Conservation (phyloP, 495 filamentous ascomycete genomes). For the Talaromyces ruber region DNA sequence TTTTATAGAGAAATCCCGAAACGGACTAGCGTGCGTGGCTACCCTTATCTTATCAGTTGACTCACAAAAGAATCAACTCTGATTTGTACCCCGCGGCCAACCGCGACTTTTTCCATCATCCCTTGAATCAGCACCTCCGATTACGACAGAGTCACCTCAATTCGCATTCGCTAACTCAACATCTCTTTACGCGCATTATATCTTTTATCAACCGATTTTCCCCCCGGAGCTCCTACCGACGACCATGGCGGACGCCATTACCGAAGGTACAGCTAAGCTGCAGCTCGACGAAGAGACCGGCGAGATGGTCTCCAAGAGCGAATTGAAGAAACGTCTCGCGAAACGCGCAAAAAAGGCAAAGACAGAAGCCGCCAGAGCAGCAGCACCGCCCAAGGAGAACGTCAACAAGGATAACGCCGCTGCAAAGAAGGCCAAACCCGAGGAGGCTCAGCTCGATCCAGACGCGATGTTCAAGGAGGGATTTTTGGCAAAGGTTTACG, state of each 20-base stretch:
- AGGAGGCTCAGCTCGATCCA: conserved; percentile 47
- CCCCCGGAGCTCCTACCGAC: not conserved
- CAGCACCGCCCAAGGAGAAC: conserved; percentile 21
- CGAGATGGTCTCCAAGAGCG: conserved; percentile 57
- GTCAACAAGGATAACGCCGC: conserved; percentile 13
- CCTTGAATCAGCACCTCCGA: not conserved
- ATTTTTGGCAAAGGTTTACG: conserved; percentile 73
- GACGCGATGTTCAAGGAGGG: conserved; percentile 78
- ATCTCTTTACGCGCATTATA: not conserved
- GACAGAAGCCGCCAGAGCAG: conserved; percentile 16
- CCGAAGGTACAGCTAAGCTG: conserved; percentile 46
- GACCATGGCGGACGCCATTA: conserved; percentile 48
- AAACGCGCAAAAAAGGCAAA: conserved; percentile 54
- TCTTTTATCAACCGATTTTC: not conserved
- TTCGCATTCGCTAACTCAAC: not conserved
- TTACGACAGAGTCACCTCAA: not conserved
- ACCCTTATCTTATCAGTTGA: not conserved
- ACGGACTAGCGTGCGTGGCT: not conserved
- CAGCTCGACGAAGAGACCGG: conserved; percentile 57
- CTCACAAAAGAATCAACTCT: not conserved
- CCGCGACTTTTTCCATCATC: not conserved
- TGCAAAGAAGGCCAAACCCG: conserved; percentile 14
- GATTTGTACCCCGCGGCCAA: not conserved
- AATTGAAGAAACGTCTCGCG: conserved; percentile 55
- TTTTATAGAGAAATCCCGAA: not conserved